Evolutionary conservation across 257 asterid species (phyloP), one percentile per base, ranked within the genome.

Genomic region (Salvia rosmarinus): DNA sequence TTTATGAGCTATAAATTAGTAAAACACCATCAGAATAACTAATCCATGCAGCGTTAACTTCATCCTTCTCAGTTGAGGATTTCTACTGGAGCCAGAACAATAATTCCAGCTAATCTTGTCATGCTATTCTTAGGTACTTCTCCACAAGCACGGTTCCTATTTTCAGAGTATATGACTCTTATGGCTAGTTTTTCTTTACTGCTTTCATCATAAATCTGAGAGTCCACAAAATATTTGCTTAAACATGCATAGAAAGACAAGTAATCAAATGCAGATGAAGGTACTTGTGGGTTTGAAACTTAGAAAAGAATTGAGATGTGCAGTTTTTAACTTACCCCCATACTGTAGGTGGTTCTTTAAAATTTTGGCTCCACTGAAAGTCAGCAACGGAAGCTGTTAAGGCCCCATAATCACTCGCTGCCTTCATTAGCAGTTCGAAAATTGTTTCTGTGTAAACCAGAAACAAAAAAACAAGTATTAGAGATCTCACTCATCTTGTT

Each of bases 321-420:
- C 10, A 7, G 64, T n/a, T 62, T 20, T 71, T 78, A 71, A 82
- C 91, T 81, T 88, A 95, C 80, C 95, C 97, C 99, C 99, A 95
- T 16, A 87, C 88, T 50, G 96, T 83, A 44, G 99, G 95, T 54
- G 99, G 97, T 76, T 91, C 98, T 80, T 86, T 91, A 74, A 95
- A 95, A 85, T 95, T 95, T 79, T 88, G 99, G 73, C 87, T 91
- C 99, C 99, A 95, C 23, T 95, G 98, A 74, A 91, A 88, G 80
- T 95, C 99, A 72, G 87, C 89, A 50, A 86, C 90, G 28, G 99
- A 95, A 52, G 98, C 90, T 8, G 99, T 95, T 78, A 95, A 85
- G 68, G 96, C 83, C 72, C 98, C 97, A 77, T 95, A 95, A 77
- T 95, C 99, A 82, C 96, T 88, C 12, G 99, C 99, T 23, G 98